Evolutionary conservation across 1,139 yeast species (phyloP), one percentile per base, ranked within the genome.

Genomic region (Lodderomyces pseudojiufengensis): DNA sequence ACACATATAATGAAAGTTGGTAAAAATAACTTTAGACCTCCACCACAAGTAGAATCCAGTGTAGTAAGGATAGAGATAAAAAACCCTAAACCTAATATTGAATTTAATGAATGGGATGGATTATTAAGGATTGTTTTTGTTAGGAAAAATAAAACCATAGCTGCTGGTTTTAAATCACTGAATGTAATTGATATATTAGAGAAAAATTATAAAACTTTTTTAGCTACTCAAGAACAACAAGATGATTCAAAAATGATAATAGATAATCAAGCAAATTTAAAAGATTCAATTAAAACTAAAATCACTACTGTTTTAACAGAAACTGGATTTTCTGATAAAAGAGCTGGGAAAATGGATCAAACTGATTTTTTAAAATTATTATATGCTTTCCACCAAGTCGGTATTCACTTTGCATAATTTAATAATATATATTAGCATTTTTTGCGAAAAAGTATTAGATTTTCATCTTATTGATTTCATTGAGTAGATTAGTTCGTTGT

Each of bases 1-100:
- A 88, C 95, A 6, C 98, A 92, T 60, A 86, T 92, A 39, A 92
- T 92, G 99, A 94, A 94, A 61, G 98, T 92, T 27, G 97, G 98
- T 23, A 83, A 80, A 55, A 94, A 94, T 59, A 92, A 92, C 56
- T 92, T 92, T 70, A 75, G 97, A 47, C 99, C 99, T 26, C 99
- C 99, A 14, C 99, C 99, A 39, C 92, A 92, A 59, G 99, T 92
- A 41, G 99, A 92, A 60, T 87, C 97, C 0, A 83, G 95, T 28
- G 98, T 92, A 33, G 97, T 92, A 14, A 76, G 95, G 54, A 80
- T 92, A 36, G 98, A 90, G 59, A 80, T 94, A 40, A 92, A 92
- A 59, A 72, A 65, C 39, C 98, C 98, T 35, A 76, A 97, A 49
- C 98, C 98, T 5, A 79, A 84, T 49, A 80, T 92, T 26, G 96